A percentile compares a stretch with the other conserved stretches of the same genome.
These are phyloP conservation scores for Phytophthora pseudosyringae DNA, from an alignment of 352 stramenopile genomes.

Conservation along the genomic window DNA sequence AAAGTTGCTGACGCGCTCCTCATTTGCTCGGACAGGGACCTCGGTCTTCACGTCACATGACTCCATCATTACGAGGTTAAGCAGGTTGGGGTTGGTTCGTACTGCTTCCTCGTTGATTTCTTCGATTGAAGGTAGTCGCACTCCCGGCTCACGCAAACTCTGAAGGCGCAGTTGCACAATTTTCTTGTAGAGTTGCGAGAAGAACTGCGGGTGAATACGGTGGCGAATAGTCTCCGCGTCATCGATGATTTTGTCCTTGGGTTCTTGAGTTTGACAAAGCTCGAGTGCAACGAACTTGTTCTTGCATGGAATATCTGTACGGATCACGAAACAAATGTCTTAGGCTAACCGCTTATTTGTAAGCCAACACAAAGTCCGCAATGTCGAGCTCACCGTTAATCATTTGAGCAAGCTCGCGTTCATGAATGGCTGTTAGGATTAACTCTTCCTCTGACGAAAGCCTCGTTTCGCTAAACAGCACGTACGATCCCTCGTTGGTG, in stretches of 20 bases:
- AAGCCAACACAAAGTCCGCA: not conserved
- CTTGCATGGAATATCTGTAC: conserved; percentile 62
- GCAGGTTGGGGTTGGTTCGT: conserved; percentile 23
- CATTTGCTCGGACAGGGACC: conserved; percentile 38
- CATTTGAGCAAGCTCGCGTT: conserved; percentile 62
- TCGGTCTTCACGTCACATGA: conserved; percentile 55
- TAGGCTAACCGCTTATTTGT: not conserved
- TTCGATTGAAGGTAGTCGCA: conserved; percentile 18
- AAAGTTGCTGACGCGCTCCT: conserved; percentile 67
- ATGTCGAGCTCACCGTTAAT: conserved; percentile 48
- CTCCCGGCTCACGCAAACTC: conserved; percentile 13
- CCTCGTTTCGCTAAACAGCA: conserved; percentile 73
- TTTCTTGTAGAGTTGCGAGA: conserved; percentile 36
- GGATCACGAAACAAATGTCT: not conserved
- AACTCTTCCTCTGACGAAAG: conserved; percentile 78
- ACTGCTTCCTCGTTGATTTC: conserved; percentile 32
- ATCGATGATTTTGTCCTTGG: conserved; percentile 45
- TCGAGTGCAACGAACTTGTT: conserved; percentile 75
- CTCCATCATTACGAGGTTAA: conserved; percentile 62
- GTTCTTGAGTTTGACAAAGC: conserved; percentile 63
- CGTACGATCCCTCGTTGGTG: conserved; percentile 66
- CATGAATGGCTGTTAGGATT: conserved; percentile 66
- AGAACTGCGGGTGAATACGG: conserved; percentile 53
- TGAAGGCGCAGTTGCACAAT: conserved; percentile 33
- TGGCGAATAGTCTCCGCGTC: conserved; percentile 51